Evolutionary conservation across 1,284 basidiomycete genomes (phyloP), one percentile per base, ranked within the genome.

Genomic region (Naganishia cerealis): DNA sequence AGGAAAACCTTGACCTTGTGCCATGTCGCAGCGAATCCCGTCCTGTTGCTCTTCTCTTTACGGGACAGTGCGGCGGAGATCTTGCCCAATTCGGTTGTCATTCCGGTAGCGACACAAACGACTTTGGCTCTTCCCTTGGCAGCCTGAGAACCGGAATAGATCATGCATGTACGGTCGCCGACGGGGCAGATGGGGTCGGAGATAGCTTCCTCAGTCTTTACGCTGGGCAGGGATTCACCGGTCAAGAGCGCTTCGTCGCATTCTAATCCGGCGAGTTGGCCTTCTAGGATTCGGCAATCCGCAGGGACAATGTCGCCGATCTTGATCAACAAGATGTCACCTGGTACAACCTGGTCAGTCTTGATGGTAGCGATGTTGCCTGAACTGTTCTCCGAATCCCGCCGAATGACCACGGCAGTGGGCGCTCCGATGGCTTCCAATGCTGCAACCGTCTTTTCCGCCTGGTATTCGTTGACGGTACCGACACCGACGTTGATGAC

Each of bases 231-330:
- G 84, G 54, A 86, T 74, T 87, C 87, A 59, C 87, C 88, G 1
- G 88, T 89, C 21, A 90, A 81, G 40, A 89, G 82, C 4, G 87
- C 86, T 75, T 89, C 87, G 69, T 88, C 87, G n/a, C 84, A 77
- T 75, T 87, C 86, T 48, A 87, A 77, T 72, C 85, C 85, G 57
- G 78, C 77, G 39, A 77, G 70, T 66, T 78, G 73, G 1, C 80
- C 80, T 9, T 81, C 79, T 39, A 84, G 73, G 18, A 82, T 73
- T 65, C 85, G 76, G 48, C 85, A 82, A 73, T 87, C 86, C 55
- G 86, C 86, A 16, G 86, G 86, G 4, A 87, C 83, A 55, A 86
- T 84, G 73, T 88, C 86, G 24, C 87, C 86, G 33, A 82, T 83
- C 72, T 84, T 84, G 68, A 87, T 79, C 55, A 83, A 75, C 42